Conservation (phyloP, 2,329 filamentous ascomycete species). For the Fusarium nurragi region DNA sequence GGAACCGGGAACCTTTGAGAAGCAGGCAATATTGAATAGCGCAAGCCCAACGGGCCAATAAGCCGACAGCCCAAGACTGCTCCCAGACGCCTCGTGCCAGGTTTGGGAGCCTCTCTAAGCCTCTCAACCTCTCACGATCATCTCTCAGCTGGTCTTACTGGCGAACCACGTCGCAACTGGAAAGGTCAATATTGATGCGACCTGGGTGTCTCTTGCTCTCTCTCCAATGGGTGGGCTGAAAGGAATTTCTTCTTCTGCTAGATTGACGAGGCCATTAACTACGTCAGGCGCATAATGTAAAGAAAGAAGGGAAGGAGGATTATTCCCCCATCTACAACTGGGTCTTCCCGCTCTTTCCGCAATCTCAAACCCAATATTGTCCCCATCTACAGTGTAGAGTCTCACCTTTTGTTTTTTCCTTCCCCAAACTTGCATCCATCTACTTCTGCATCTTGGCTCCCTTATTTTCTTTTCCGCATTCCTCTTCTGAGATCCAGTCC, state of each 20-base stretch:
- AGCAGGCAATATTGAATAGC: conserved; percentile 21
- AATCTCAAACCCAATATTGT: conserved; percentile 20
- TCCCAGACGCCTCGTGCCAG: conserved; percentile 22
- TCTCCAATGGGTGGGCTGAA: background rate
- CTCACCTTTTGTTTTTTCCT: conserved; percentile 9
- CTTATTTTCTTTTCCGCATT: conserved; percentile 9
- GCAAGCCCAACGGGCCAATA: conserved; percentile 23
- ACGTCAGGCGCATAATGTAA: conserved; percentile 25
- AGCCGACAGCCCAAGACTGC: background rate
- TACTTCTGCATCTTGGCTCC: conserved; percentile 6
- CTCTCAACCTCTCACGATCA: conserved; percentile 30
- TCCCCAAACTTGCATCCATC: background rate
- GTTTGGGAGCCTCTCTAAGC: conserved; percentile 13
- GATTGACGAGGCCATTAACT: conserved; percentile 30
- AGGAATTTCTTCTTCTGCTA: conserved; percentile 8
- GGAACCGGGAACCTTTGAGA: conserved; percentile 21
- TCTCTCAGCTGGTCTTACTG: conserved; percentile 27
- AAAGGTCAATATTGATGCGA: conserved; percentile 4
- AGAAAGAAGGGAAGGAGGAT: conserved; percentile 21
- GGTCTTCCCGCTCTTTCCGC: conserved; percentile 30
- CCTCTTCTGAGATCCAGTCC: conserved; percentile 25
- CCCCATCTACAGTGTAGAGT: background rate
- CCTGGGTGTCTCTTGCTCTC: conserved; percentile 10
- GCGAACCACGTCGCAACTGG: conserved; percentile 17
- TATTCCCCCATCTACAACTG: conserved; percentile 31